Evolutionary conservation across 2,329 filamentous ascomycete species (phyloP).

Genomic region (Fusarium subtropicale): DNA sequence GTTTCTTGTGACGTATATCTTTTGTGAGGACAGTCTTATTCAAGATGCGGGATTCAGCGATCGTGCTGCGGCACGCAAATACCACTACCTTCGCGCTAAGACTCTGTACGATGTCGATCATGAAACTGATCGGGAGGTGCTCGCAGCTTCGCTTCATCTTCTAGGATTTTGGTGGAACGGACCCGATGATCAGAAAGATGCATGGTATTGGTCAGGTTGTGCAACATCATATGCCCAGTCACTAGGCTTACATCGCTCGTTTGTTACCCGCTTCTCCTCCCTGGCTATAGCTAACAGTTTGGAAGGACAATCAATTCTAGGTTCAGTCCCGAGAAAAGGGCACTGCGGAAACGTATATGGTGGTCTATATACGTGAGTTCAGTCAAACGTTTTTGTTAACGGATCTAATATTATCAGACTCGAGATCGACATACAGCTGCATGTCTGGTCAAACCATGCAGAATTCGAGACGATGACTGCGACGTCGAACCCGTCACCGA

Average conservation of each 20-base stretch:
- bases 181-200: slow-evolving; percentile 37
- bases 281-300: fast-evolving
- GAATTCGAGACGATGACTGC: slow-evolving; percentile 41
- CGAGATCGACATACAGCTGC: slow-evolving; percentile 38
- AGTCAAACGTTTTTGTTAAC: fast-evolving
- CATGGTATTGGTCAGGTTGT: slow-evolving; percentile 39
- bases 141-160: slow-evolving; percentile 23
- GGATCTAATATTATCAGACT: background rate
- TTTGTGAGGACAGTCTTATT: slow-evolving; percentile 21
- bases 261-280: fast-evolving
- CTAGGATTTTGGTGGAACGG: slow-evolving; percentile 40
- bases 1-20: slow-evolving; percentile 23
- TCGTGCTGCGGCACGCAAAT: slow-evolving; percentile 27
- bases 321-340: background rate
- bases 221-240: slow-evolving; percentile 35
- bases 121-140: slow-evolving; percentile 12
- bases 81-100: slow-evolving; percentile 35
- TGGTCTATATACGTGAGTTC: slow-evolving; percentile 37
- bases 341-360: slow-evolving; percentile 36
- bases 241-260: slow-evolving; percentile 38
- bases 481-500: slow-evolving; percentile 27
- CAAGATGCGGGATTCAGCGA: slow-evolving; percentile 25
- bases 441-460: slow-evolving; percentile 28
- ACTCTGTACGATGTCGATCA: slow-evolving; percentile 32
- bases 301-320: background rate